Conservation (phyloP, 768 basidiomycete species). For the Leccinum olivaceopallidum region DNA sequence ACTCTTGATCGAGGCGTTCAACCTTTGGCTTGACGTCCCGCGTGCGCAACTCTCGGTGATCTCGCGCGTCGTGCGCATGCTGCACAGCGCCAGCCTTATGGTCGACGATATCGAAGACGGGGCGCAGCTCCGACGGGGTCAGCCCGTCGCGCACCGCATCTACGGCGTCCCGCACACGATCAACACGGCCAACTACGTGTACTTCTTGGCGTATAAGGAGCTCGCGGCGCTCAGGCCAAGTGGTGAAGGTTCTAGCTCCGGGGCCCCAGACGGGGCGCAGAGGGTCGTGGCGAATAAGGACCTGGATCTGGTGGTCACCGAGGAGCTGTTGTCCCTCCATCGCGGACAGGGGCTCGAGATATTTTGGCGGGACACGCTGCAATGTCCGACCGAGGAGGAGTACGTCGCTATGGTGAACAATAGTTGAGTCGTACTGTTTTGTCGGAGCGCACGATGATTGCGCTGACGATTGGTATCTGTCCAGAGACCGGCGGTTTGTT, state of each 20-base stretch:
- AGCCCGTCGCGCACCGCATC: conserved; percentile 91
- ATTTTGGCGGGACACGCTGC: conserved; percentile 89
- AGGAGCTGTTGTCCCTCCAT: conserved; percentile 81
- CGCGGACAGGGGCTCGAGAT: conserved; percentile 95
- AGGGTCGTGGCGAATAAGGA: conserved; percentile 69
- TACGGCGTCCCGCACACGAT: conserved; percentile 97
- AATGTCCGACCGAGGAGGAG: conserved; percentile 92
- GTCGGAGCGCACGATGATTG: conserved; percentile 46
- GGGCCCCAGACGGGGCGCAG: background rate
- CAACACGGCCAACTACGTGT: conserved; percentile 96
- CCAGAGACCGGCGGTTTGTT: conserved; percentile 94
- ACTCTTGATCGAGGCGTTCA: conserved; percentile 90
- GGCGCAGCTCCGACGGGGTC: conserved; percentile 81
- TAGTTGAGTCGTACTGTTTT: conserved; percentile 60
- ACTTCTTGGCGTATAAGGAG: conserved; percentile 91
- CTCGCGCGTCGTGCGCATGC: conserved; percentile 83
- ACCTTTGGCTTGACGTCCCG: conserved; percentile 86
- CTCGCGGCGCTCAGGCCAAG: conserved; percentile 38
- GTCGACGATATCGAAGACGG: conserved; percentile 96
- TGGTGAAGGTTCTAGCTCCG: background rate
- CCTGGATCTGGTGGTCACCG: conserved; percentile 46
- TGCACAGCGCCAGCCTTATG: conserved; percentile 94
- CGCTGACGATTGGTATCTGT: background rate
- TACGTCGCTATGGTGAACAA: conserved; percentile 97
- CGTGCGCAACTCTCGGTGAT: conserved; percentile 48